Evolutionary conservation across 495 filamentous ascomycete genomes (phyloP).

Genomic region (Jackrogersella multiformis): DNA sequence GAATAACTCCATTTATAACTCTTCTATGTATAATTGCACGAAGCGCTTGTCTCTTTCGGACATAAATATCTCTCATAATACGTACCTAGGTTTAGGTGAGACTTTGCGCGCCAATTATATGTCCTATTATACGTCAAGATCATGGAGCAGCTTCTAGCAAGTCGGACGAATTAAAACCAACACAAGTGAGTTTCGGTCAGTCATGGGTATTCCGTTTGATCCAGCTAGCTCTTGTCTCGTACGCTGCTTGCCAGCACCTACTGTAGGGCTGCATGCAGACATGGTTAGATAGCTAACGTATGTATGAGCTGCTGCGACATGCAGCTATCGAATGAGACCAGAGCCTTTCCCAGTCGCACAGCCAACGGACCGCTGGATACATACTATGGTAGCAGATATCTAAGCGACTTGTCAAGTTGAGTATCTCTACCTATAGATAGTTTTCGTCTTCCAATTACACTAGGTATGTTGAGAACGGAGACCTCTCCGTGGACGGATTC

Average conservation of each 20-base stretch:
- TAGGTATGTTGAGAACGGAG: not conserved
- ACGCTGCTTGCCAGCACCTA: conserved; percentile 12
- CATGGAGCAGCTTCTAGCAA: not conserved
- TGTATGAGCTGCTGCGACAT: conserved; percentile 25
- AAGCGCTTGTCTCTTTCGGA: not conserved
- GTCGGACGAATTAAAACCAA: conserved; percentile 9
- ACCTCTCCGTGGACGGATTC: not conserved
- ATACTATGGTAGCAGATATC: not conserved
- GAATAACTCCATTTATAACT: not conserved
- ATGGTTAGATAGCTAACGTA: conserved; percentile 11
- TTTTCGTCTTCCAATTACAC: not conserved
- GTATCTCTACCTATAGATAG: not conserved
- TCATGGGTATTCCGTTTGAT: conserved; percentile 27
- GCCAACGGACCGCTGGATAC: conserved; percentile 5
- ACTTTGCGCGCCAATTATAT: conserved; percentile 1
- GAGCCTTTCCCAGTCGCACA: not conserved
- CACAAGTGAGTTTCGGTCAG: conserved; percentile 26
- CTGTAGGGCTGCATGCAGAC: conserved; percentile 38
- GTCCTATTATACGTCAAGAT: conserved; percentile 7
- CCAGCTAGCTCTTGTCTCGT: conserved; percentile 3
- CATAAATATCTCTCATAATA: not conserved
- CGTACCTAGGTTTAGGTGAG: not conserved
- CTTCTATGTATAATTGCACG: not conserved
- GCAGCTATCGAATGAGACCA: conserved; percentile 33
- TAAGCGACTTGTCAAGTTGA: not conserved